phyloP scores from a whole-genome alignment of 495 filamentous ascomycete species.

The Baudoinia panamericana region DNA sequence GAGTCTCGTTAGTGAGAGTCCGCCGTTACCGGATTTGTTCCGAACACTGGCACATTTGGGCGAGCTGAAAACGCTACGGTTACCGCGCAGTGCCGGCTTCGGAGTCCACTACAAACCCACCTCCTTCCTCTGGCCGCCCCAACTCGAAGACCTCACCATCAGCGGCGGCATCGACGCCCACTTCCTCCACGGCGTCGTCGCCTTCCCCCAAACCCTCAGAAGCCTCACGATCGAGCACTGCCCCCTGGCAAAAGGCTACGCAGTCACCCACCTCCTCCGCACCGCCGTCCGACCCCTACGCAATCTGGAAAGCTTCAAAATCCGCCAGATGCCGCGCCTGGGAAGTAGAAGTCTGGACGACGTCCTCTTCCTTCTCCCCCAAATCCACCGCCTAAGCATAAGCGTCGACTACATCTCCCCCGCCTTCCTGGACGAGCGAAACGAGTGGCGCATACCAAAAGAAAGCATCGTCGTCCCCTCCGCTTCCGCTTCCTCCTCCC shows the following conservation, averaged over 20 bases:
- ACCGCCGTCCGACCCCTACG: conserved; percentile 8
- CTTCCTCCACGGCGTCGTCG: conserved; percentile 29
- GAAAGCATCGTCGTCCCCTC: not conserved
- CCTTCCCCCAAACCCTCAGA: conserved; percentile 25
- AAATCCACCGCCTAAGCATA: conserved; percentile 21
- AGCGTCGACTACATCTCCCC: conserved; percentile 25
- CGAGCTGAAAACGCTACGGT: conserved; percentile 37
- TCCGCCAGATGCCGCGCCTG: conserved; percentile 21
- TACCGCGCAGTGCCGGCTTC: conserved; percentile 41
- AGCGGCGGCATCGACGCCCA: conserved; percentile 34
- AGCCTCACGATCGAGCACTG: conserved; percentile 31
- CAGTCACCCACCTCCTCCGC: conserved; percentile 11
- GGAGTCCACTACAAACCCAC: conserved; percentile 15
- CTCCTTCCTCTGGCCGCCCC: conserved; percentile 33
- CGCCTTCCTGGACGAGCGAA: conserved; percentile 16
- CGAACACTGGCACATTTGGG: conserved; percentile 38
- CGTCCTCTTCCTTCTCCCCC: conserved; percentile 19
- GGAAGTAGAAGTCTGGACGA: conserved; percentile 18
- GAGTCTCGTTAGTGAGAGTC: conserved; percentile 41
- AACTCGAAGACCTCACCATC: conserved; percentile 32
- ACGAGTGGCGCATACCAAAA: not conserved
- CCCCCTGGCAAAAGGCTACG: conserved; percentile 14
- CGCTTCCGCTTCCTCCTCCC: not conserved
- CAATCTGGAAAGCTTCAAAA: conserved; percentile 10
- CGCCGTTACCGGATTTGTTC: conserved; percentile 41